phyloP scores from a whole-genome alignment of 2,329 filamentous ascomycete species.

The Myotisia sp. region DNA sequence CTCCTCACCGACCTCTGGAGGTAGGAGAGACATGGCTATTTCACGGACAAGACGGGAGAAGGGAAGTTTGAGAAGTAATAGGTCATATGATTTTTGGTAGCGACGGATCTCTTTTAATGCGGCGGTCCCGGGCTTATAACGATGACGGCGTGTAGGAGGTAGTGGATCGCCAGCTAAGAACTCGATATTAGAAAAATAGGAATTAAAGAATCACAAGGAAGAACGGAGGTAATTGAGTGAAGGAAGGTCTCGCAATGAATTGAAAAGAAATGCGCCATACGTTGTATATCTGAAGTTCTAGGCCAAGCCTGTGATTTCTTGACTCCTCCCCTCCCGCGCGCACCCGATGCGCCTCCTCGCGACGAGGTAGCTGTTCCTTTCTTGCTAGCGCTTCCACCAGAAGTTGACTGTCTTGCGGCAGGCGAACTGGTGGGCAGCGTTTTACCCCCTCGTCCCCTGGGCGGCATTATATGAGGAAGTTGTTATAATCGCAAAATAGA shows the following conservation, averaged over 20 bases:
- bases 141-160: constrained; percentile 44
- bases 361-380: constrained; percentile 6
- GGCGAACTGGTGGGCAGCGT: constrained; percentile 6
- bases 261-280: no score
- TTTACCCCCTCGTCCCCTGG: constrained; percentile 8
- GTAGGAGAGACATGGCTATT: constrained; percentile 42
- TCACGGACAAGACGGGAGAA: constrained; percentile 38
- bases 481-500: no score
- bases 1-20: constrained; percentile 46
- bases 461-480: no score
- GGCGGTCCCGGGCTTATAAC: constrained; percentile 66
- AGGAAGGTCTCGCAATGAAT: not conserved
- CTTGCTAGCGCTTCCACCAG: constrained; percentile 4
- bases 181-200: constrained; percentile 5
- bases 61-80: constrained; percentile 53
- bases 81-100: constrained; percentile 79
- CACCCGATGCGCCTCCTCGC: constrained; percentile 3
- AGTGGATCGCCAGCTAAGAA: constrained; percentile 56
- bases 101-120: constrained; percentile 82
- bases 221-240: not conserved
- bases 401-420: constrained; percentile 5
- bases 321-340: constrained; percentile 5
- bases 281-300: constrained; percentile 24
- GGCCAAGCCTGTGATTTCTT: constrained; percentile 12
- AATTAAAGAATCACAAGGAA: constrained; percentile 7